Percentiles rank a stretch among this genome's conserved stretches.
phyloP scores from a whole-genome alignment of 2,329 filamentous ascomycete genomes.

The Cadophora gregata region DNA sequence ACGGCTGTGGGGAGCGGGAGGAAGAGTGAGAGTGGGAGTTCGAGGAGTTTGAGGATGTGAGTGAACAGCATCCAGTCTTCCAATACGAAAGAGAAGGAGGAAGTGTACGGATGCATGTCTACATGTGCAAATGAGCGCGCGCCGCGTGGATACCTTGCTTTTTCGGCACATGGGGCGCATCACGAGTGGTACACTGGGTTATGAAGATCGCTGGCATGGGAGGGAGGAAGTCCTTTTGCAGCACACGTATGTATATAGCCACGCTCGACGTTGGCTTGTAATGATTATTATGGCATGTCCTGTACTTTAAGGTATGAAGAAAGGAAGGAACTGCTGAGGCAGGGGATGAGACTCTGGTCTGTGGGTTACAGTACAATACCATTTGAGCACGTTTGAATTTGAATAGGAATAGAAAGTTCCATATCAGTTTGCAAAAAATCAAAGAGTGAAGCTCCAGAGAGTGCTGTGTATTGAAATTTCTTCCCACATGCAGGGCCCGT shows the following conservation, averaged over 20 bases:
- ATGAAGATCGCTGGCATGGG: not conserved
- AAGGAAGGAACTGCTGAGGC: not conserved
- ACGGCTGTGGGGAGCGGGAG: conserved; percentile 13
- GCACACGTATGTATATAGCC: not conserved
- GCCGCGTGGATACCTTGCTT: not conserved
- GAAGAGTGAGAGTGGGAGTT: conserved; percentile 26
- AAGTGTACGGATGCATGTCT: not conserved
- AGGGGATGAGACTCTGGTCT: not conserved
- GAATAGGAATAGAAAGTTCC: not conserved
- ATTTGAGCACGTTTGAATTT: not conserved
- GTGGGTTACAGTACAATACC: not conserved
- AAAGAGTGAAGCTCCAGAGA: no score
- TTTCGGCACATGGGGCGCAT: not conserved
- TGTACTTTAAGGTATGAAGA: not conserved
- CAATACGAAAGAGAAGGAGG: not conserved
- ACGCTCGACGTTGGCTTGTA: conserved; percentile 2
- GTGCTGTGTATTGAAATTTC: no score
- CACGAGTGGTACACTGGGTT: no score
- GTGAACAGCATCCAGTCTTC: not conserved
- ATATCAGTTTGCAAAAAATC: no score
- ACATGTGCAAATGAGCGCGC: not conserved
- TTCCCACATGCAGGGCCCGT: no score
- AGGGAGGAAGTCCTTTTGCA: not conserved
- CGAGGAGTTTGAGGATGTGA: conserved; percentile 13
- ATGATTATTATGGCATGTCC: not conserved